A percentile compares a stretch with the other conserved stretches of the same genome.
Conservation (phyloP, 2,329 filamentous ascomycete species). For the Phaeosphaeriaceae sp. region DNA sequence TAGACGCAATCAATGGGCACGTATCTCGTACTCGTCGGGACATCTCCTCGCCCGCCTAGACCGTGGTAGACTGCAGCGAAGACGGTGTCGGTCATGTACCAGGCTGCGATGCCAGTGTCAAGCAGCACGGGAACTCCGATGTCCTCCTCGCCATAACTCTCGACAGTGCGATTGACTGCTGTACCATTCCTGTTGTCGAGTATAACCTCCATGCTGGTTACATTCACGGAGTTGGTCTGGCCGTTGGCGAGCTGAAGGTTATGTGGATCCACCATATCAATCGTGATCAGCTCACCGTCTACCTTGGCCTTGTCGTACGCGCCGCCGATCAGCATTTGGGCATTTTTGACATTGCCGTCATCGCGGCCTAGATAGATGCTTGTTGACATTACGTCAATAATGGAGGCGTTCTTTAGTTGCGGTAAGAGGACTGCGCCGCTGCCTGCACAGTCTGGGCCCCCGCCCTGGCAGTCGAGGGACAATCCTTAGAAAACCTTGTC, state of each 20-base stretch:
- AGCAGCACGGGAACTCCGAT: neutral
- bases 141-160: neutral
- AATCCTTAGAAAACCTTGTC: too few species aligned
- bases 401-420: neutral
- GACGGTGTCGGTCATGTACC: neutral
- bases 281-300: neutral
- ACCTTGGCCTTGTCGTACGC: neutral
- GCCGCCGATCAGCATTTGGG: neutral
- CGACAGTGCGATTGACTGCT: neutral
- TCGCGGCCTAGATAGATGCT: neutral
- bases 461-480: neutral
- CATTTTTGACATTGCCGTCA: neutral
- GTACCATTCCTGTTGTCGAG: neutral
- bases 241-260: neutral
- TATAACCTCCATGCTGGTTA: neutral
- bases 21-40: neutral
- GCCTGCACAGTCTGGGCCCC: neutral
- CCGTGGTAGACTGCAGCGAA: neutral
- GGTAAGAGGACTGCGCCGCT: neutral
- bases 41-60: neutral
- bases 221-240: neutral
- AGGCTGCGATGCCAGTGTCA: neutral
- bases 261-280: neutral
- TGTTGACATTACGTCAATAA: neutral
- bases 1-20: neutral